Evolutionary conservation across 164 flowering plant genomes (phyloP).

Genomic region (Tinospora cordifolia): DNA sequence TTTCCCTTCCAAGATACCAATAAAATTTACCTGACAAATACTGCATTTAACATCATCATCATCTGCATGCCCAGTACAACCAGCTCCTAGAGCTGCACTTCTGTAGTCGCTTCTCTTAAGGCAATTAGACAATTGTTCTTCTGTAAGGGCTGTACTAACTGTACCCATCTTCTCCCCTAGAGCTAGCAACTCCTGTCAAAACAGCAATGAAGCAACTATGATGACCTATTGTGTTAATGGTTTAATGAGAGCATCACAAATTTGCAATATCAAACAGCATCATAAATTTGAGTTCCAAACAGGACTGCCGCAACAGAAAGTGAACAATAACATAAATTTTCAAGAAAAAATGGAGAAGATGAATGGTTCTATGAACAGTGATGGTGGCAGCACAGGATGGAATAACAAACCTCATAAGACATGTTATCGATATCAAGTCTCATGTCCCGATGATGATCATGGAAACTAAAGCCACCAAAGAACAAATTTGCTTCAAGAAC

Average conservation of each 20-base stretch:
- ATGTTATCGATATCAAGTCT: conserved; percentile 94
- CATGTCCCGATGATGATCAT: conserved; percentile 94
- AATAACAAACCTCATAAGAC: conserved; percentile 85
- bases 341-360: neutral
- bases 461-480: conserved; percentile 53
- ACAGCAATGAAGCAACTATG: neutral
- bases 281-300: neutral
- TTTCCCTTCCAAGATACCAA: no score
- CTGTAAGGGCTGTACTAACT: conserved; percentile 86
- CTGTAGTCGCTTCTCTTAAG: conserved; percentile 43
- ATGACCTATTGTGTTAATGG: neutral
- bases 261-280: no score
- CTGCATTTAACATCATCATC: conserved; percentile 85
- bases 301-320: neutral
- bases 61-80: conserved; percentile 10
- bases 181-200: conserved; percentile 73
- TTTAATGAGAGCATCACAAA: no score
- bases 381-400: no score
- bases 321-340: neutral
- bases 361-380: neutral
- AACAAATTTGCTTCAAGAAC: conserved; percentile 65
- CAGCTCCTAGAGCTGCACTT: conserved; percentile 16
- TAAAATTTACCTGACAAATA: conserved; percentile 76
- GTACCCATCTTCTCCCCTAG: conserved; percentile 92
- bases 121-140: conserved; percentile 61